Evolutionary conservation across 371 early-diverging fungal genomes (phyloP), one percentile per base, ranked within the genome.

Genomic region (Apophysomyces ossiformis): DNA sequence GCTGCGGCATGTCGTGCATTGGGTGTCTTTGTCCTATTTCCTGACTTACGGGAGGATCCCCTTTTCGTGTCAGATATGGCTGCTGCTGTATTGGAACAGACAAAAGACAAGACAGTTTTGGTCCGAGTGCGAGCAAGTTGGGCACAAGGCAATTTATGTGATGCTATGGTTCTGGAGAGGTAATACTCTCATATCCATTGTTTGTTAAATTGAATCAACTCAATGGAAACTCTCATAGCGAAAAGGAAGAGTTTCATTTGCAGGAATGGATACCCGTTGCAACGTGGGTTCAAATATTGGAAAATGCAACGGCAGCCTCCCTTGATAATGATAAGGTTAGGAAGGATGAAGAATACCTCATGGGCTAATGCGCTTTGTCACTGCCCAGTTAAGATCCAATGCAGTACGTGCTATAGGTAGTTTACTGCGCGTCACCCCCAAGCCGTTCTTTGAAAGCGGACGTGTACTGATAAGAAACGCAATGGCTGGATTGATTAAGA

Each of bases 91-190:
- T 67, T 86, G 7, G 63, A 71, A 8, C 76, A 83, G 58, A 78
- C 79, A 56, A 64, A 71, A 0, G 90, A 92, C 57, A 65, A 74
- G 35, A 78, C 77, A 15, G 60, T 91, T 37, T 57, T 82, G 12
- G 91, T 92, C 2, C 77, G 90, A 41, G 80, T 91, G 1, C 76
- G 92, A 37, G 89, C 87, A 0, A 89, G 89, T 67, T 93, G 94
- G 94, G 90, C 92, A 0, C 75, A 90, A 16, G 94, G 87, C 9
- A 92, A 92, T 72, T 58, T 92, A 39, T 85, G 89, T 56, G 93
- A 92, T 69, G 80, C 89, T 0, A 67, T 91, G 12, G 88, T 86
- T 8, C 44, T 82, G 11, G 72, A 85, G 54, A 88, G 86, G 83
- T 81, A 73, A 26, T 26, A 26, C 0, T 13, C 5, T 41, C 5